Evolutionary conservation across 805 yeast genomes (phyloP), one percentile per base, ranked within the genome.

Genomic region (Phaffomyces thermotolerans): DNA sequence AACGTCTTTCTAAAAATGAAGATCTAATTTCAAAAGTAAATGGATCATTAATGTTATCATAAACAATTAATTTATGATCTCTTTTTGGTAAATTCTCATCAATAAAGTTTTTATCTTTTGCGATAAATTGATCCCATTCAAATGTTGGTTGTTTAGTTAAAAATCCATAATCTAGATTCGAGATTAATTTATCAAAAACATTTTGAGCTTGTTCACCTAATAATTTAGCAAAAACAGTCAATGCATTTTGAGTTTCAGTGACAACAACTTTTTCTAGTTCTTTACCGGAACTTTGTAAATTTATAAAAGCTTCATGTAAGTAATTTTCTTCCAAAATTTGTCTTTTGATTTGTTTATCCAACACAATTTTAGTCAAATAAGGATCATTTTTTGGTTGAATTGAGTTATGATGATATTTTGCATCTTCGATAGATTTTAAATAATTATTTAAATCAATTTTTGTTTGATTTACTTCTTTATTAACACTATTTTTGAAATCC

Each of bases 261-360:
- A 84, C 87, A 20, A 93, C 93, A 48, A 88, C 91, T 54, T 84
- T 80, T 60, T 84, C 99, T 49, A 93, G 73, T 59, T 89, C 93
- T 45, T 81, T 80, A 40, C 95, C 96, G 1, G 96, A 83, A 32
- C 78, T 77, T 67, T 91, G 95, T 52, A 90, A 72, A 63, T 91
- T 90, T 52, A 80, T 71, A 60, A 76, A 91, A 0, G 97, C 96
- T 60, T 90, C 96, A 58, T 88, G 87, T 38, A 91, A 69, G 56
- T 81, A 84, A 63, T 83, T 84, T 62, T 91, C 97, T 63, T 88
- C 96, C 17, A 73, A 72, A 37, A 91, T 63, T 60, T 88, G 96
- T 52, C 74, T 76, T 54, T 75, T 81, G 56, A 93, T 76, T 62
- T 84, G 91, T 58, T 78, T 73, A 53, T 91, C 96, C 51, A 91